Conservation (phyloP, 2,329 filamentous ascomycete genomes). For the Thelonectria blattea region DNA sequence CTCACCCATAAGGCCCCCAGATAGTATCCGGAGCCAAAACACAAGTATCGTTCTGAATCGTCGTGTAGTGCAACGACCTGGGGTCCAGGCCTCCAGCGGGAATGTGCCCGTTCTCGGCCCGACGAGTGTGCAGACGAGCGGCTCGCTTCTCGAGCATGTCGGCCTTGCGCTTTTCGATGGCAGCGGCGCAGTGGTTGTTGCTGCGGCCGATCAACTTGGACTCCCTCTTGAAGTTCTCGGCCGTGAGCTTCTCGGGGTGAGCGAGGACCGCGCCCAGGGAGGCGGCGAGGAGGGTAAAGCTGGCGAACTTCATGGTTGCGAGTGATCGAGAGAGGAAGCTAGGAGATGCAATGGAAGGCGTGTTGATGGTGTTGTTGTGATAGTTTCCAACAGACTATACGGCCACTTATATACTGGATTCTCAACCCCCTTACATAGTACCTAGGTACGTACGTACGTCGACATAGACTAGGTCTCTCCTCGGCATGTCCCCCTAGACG, state of each 20-base stretch:
- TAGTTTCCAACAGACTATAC: neutral
- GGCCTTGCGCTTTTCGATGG: slow-evolving; percentile 21
- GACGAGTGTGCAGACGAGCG: slow-evolving; percentile 14
- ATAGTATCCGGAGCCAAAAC: slow-evolving; percentile 18
- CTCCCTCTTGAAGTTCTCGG: slow-evolving; percentile 12
- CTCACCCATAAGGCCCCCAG: slow-evolving; percentile 12
- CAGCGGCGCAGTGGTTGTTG: slow-evolving; percentile 21
- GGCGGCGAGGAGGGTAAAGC: slow-evolving; percentile 3
- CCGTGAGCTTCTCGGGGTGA: slow-evolving; percentile 12
- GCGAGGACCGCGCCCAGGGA: slow-evolving; percentile 9
- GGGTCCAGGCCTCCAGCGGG: neutral
- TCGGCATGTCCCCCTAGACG: neutral
- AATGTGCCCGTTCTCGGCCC: slow-evolving; percentile 1
- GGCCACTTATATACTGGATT: neutral
- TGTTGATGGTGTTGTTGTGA: neutral
- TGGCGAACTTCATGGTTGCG: slow-evolving; percentile 13
- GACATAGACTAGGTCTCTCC: neutral
- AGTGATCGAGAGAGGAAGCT: neutral
- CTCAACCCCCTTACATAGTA: neutral
- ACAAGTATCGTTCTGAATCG: slow-evolving; percentile 18
- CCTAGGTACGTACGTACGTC: neutral
- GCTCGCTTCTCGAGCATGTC: slow-evolving; percentile 15
- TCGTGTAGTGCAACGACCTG: slow-evolving; percentile 2
- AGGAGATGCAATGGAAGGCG: neutral
- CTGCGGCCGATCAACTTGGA: slow-evolving; percentile 13